A percentile compares a stretch with the other conserved stretches of the same genome.
These are phyloP conservation scores for Ogataea paradorogensis DNA, from an alignment of 805 yeast species.

Conservation along the genomic window DNA sequence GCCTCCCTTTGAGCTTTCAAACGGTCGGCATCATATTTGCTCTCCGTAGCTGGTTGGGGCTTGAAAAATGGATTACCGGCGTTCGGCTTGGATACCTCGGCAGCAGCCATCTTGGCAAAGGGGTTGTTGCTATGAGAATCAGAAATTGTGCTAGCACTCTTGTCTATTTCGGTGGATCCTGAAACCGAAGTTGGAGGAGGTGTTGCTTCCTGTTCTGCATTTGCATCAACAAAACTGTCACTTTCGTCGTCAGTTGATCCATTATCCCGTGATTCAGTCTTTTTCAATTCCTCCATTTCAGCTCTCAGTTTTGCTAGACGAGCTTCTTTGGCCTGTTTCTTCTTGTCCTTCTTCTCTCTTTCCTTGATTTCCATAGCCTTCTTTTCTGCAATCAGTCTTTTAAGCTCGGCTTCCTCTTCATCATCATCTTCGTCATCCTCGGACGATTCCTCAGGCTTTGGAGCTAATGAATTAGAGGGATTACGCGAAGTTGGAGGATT, in stretches of 20 bases:
- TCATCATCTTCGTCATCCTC: slow-evolving; percentile 29
- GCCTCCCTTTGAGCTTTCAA: slow-evolving; percentile 71
- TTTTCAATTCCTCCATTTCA: slow-evolving; percentile 55
- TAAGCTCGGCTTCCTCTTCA: slow-evolving; percentile 46
- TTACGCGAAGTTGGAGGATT: slow-evolving; percentile 24
- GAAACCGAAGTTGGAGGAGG: slow-evolving; percentile 7
- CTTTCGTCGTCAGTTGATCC: slow-evolving; percentile 22
- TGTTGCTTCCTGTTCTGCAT: slow-evolving; percentile 4
- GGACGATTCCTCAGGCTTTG: slow-evolving; percentile 8
- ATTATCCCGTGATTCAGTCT: slow-evolving; percentile 37
- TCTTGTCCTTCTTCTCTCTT: slow-evolving; percentile 41
- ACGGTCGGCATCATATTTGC: slow-evolving; percentile 49
- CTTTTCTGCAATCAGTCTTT: slow-evolving; percentile 46
- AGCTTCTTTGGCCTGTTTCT: slow-evolving; percentile 58
- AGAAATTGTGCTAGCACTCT: not conserved
- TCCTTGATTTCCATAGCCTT: slow-evolving; percentile 41
- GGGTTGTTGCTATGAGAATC: slow-evolving; percentile 42
- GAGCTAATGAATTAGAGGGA: slow-evolving; percentile 4
- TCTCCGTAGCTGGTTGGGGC: slow-evolving; percentile 33
- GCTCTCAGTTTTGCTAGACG: slow-evolving; percentile 54
- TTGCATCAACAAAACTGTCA: slow-evolving; percentile 17
- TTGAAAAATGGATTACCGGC: slow-evolving; percentile 61
- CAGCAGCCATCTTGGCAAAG: slow-evolving; percentile 38
- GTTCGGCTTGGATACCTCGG: slow-evolving; percentile 7
- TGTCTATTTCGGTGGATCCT: slow-evolving; percentile 18